Base-by-base conservation (phyloP, 1,139 yeast species). In the Hemisphaericaspora xylanilytica region DNA sequence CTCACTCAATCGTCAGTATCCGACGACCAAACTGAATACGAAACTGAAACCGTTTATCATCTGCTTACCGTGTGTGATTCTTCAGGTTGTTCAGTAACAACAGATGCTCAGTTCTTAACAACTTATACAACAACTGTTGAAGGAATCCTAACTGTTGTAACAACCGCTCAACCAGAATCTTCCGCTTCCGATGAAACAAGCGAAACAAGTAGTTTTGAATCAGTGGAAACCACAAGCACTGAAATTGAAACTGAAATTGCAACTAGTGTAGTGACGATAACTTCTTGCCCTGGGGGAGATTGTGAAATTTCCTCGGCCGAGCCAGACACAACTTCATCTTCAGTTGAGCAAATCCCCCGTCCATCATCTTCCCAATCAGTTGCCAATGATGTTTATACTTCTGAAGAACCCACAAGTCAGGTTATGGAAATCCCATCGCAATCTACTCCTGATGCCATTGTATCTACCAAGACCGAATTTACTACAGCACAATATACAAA, bases 91-190 rank as follows among this genome's bases (percentile, higher is more conserved):
- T 53, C 54, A 36, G 63, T 58, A 28, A 68, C 74, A 35, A 67
- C 73, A 31, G 63, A 66, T 17, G 46, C 61, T 25, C 61, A 59
- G 43, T 54, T 58, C 20, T 54, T 49, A 38, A 61, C 73, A 35
- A 68, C 74, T n/a, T 56, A 56, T 42, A 67, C 73, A 26, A 55
- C 73, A 20, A 62, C 69, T 10, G 57, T 68, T 13, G 65, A 67
- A 41, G 76, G 76, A 30, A 46, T 65, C 16, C 59, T 66, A 49
- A 70, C 75, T 7, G 72, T 68, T 18, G 38, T 46, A 9, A 22
- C 26, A 10, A 22, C 26, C 26, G 26, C 26, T 22, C 33, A 36
- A 26, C 22, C 42, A 8, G 12, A 39, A 12, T 11, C 36, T 26
- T 16, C 43, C 25, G 28, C 38, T 11, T 7, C 28, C 11, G 24